Conservation (phyloP, 345 rosid species). For the Hirschfeldia incana region DNA sequence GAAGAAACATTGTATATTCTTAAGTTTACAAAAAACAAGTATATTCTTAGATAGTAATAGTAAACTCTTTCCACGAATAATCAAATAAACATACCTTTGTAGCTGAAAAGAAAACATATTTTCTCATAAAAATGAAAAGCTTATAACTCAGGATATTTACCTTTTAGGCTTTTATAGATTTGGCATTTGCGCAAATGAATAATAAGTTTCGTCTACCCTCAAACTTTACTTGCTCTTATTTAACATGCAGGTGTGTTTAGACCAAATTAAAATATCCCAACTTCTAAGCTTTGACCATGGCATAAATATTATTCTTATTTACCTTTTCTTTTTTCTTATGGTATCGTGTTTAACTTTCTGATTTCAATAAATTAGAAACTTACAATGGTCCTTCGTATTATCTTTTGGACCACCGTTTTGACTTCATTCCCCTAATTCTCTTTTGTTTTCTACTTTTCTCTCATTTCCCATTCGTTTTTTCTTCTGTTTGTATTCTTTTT, state of each 20-base stretch:
- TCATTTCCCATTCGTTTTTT: conserved; percentile 19
- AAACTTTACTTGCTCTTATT: neutral
- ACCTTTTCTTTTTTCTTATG: neutral
- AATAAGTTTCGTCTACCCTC: conserved; percentile 23
- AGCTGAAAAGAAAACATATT: neutral
- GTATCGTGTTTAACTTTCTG: conserved; percentile 34
- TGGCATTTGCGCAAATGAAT: conserved; percentile 33
- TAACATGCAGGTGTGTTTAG: conserved; percentile 4
- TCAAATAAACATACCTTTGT: neutral
- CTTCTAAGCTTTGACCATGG: conserved; percentile 79
- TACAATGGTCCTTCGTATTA: conserved; percentile 34
- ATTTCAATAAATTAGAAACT: conserved; percentile 17
- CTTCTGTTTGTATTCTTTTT: neutral
- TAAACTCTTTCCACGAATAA: neutral
- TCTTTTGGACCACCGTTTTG: conserved; percentile 42
- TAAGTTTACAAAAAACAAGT: too few relatives aligned
- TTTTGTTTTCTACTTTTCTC: conserved; percentile 13
- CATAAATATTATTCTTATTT: conserved; percentile 24
- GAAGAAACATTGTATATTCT: neutral
- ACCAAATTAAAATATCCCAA: conserved; percentile 25
- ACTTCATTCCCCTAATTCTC: conserved; percentile 32
- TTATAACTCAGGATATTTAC: neutral
- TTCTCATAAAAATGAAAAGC: neutral
- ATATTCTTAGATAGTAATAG: neutral
- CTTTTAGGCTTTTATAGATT: neutral